Evolutionary conservation across 2,329 filamentous ascomycete species (phyloP), one percentile per base, ranked within the genome.

Genomic region (Botrytis cinerea): DNA sequence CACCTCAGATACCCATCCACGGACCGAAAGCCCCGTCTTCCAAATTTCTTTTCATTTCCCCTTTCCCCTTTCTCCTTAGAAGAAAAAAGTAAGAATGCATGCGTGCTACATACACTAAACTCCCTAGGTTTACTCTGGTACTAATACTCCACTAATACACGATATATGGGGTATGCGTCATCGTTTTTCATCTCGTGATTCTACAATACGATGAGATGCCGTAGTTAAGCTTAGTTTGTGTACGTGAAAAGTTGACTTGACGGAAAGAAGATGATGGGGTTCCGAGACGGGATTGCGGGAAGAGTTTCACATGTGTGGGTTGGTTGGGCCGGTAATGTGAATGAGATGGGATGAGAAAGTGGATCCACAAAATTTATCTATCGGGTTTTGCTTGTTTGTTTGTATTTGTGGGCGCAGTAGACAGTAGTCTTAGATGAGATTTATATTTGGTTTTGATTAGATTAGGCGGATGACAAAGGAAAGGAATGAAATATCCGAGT

Each of bases 211-310:
- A 8, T 28, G 8, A 4, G 8, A n/a, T 54, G 16, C 25, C n/a
- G 48, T 12, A 54, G 25, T 25, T n/a, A 16, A n/a, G 48, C 48
- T 16, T n/a, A 54, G 48, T 54, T 54, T n/a, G n/a, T n/a, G 48
- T 54, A 54, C 48, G 48, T 54, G 48, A 54, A 54, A 54, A 7
- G 25, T 16, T 54, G 48, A 54, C 25, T 48, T 71, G 22, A 25
- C 43, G 51, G 57, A 62, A 71, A 62, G 10, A 60, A 62, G 28
- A 28, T 4, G 40, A 62, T 38, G 43, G 12, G 54, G n/a, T 20
- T 45, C 68, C 57, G 68, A 62, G 16, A 35, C 59, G 54, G 69
- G 57, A 71, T 66, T 66, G 20, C 63, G 63, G 63, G 45, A 66
- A 51, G 28, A 22, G 28, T 61, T 61, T 38, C 35, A 35, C 7